Evolutionary conservation across 495 filamentous ascomycete species (phyloP).

Genomic region (Aspergillus saccharolyticus): DNA sequence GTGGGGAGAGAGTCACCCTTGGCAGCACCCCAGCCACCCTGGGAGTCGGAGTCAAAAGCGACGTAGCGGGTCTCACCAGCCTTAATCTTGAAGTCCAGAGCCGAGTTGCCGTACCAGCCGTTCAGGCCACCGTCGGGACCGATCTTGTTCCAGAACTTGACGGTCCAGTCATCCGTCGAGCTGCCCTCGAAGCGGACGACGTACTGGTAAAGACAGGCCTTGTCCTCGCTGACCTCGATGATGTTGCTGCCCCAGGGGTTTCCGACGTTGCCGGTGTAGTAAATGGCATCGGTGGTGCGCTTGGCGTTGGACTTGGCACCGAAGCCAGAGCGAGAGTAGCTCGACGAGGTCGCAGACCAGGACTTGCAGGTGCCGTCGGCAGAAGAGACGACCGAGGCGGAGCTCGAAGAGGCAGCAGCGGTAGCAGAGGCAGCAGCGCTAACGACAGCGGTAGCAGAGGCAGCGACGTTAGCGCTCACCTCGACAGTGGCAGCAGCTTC

Average conservation of each 20-base stretch:
- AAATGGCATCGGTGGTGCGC: conserved; percentile 14
- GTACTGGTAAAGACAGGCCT: conserved; percentile 40
- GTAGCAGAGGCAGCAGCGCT: conserved; percentile 14
- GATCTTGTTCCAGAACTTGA: conserved; percentile 51
- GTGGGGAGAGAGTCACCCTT: conserved; percentile 28
- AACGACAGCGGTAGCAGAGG: conserved; percentile 19
- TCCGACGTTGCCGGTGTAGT: conserved; percentile 44
- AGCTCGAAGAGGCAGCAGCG: conserved; percentile 14
- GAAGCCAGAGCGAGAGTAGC: conserved; percentile 29
- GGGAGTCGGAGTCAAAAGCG: conserved; percentile 43
- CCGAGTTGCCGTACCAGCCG: conserved; percentile 39
- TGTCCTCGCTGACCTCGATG: conserved; percentile 33
- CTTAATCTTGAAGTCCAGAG: conserved; percentile 38
- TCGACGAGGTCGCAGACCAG: conserved; percentile 24
- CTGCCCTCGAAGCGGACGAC: conserved; percentile 43
- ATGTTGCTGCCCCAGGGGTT: conserved; percentile 52
- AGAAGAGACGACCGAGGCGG: conserved; percentile 16
- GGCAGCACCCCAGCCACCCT: conserved; percentile 37
- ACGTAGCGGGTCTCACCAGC: conserved; percentile 39
- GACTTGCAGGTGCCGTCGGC: conserved; percentile 19
- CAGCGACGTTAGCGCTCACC: conserved; percentile 11
- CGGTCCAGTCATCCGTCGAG: conserved; percentile 31
- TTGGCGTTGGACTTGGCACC: conserved; percentile 21
- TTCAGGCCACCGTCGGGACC: conserved; percentile 33
- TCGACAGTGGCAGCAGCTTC: conserved; percentile 10